phyloP scores from a whole-genome alignment of 2,329 filamentous ascomycete species.

The Cadophora luteo-olivacea region DNA sequence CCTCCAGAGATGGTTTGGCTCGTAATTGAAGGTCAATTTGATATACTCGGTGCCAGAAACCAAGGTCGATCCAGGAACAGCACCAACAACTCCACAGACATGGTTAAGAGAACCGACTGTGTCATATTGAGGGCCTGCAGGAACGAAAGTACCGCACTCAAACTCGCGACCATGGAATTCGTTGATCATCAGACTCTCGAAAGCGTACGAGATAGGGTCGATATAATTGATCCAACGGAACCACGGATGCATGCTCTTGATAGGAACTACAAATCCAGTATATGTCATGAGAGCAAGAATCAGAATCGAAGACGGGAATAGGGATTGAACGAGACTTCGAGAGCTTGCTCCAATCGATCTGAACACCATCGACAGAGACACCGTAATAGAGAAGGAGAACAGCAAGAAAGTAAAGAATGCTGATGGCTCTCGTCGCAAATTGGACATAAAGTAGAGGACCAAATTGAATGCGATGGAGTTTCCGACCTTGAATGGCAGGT shows the following conservation, averaged over 20 bases:
- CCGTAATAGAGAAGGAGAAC: constrained; percentile 33
- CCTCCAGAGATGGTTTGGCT: constrained; percentile 66
- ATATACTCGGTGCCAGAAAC: constrained; percentile 67
- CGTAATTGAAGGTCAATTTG: constrained; percentile 61
- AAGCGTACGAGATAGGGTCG: constrained; percentile 70
- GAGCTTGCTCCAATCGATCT: constrained; percentile 78
- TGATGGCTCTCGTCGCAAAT: constrained; percentile 67
- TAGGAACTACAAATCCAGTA: constrained; percentile 51
- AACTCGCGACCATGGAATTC: constrained; percentile 58
- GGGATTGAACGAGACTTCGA: constrained; percentile 69
- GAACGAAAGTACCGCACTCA: constrained; percentile 33
- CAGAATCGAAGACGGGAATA: constrained; percentile 63
- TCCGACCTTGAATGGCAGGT: constrained; percentile 80
- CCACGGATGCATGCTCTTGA: constrained; percentile 75
- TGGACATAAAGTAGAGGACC: constrained; percentile 85
- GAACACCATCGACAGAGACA: constrained; percentile 84
- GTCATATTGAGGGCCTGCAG: constrained; percentile 28
- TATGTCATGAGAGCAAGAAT: constrained; percentile 38
- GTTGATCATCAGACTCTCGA: constrained; percentile 82
- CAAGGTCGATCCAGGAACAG: constrained; percentile 55
- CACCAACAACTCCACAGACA: constrained; percentile 64
- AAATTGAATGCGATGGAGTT: constrained; percentile 82
- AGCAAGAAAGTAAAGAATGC: constrained; percentile 80
- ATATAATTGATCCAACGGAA: constrained; percentile 80
- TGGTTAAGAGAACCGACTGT: constrained; percentile 24